Evolutionary conservation across 2,329 filamentous ascomycete species (phyloP).

Genomic region (Aureobasidium pullulans): DNA sequence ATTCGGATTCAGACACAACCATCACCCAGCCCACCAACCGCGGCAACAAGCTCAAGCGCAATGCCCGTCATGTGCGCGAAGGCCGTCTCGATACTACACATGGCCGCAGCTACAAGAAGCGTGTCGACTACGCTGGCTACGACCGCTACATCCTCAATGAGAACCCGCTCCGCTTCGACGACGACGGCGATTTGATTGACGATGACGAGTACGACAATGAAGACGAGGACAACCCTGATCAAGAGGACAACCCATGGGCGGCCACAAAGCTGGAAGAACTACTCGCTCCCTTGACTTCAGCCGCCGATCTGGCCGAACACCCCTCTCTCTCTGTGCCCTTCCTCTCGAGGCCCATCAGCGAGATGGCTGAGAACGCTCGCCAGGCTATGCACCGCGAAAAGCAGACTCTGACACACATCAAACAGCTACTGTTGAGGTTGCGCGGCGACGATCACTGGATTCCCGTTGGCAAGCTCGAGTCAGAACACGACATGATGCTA

Average conservation of each 20-base stretch:
- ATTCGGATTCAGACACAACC: slow-evolving; percentile 69
- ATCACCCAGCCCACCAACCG: slow-evolving; percentile 65
- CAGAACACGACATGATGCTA: slow-evolving; percentile 39
- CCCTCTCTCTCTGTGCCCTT: slow-evolving; percentile 69
- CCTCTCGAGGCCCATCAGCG: slow-evolving; percentile 62
- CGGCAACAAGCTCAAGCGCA: slow-evolving; percentile 71
- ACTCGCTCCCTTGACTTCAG: slow-evolving; percentile 65
- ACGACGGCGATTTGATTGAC: slow-evolving; percentile 54
- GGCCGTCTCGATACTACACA: slow-evolving; percentile 61
- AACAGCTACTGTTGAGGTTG: slow-evolving; percentile 63
- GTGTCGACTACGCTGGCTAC: slow-evolving; percentile 67
- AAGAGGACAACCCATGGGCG: slow-evolving; percentile 66
- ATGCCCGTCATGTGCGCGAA: slow-evolving; percentile 62
- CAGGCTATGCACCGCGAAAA: slow-evolving; percentile 70
- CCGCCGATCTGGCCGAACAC: slow-evolving; percentile 67
- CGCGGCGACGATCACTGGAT: slow-evolving; percentile 67
- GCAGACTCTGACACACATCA: slow-evolving; percentile 63
- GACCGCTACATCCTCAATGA: slow-evolving; percentile 64
- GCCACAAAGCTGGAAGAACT: slow-evolving; percentile 65
- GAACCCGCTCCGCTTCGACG: slow-evolving; percentile 66
- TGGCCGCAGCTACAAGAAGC: slow-evolving; percentile 56
- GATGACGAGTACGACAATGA: slow-evolving; percentile 19
- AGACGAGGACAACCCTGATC: slow-evolving; percentile 53
- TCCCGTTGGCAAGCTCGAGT: slow-evolving; percentile 47
- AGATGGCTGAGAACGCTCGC: slow-evolving; percentile 62